Evolutionary conservation across 202 grass and related monocot genomes (phyloP).

Genomic region (Setaria italica): DNA sequence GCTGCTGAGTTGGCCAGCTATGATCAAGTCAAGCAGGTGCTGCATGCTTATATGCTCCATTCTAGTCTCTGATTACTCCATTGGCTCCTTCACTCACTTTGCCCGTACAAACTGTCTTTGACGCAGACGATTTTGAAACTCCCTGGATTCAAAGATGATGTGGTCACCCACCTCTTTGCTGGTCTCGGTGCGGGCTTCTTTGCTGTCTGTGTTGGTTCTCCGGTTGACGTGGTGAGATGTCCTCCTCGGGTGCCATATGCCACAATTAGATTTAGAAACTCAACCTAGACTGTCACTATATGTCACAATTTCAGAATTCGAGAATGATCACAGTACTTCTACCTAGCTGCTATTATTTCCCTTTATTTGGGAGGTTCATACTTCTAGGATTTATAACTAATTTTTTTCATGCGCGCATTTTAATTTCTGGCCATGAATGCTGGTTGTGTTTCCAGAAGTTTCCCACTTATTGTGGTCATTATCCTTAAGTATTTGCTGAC

Average conservation of each 20-base stretch:
- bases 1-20: slow-evolving; percentile 93
- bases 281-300: neutral
- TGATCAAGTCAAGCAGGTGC: slow-evolving; percentile 95
- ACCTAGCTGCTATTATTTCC: neutral
- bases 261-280: neutral
- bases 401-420: neutral
- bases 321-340: neutral
- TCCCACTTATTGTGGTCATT: slow-evolving; percentile 28
- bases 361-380: neutral
- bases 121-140: slow-evolving; percentile 87
- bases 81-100: neutral
- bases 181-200: slow-evolving; percentile 92
- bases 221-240: slow-evolving; percentile 86
- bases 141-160: slow-evolving; percentile 92
- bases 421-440: neutral
- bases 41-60: neutral
- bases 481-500: neutral
- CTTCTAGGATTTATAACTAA: neutral
- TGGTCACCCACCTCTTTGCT: slow-evolving; percentile 85
- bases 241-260: neutral
- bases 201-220: slow-evolving; percentile 96
- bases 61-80: neutral
- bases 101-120: neutral
- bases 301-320: slow-evolving; percentile 4
- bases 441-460: neutral